A percentile compares a stretch with the other conserved stretches of the same genome.
Conservation (phyloP, 1,284 basidiomycete genomes). For the Sporisorium iseilematis-ciliati region DNA sequence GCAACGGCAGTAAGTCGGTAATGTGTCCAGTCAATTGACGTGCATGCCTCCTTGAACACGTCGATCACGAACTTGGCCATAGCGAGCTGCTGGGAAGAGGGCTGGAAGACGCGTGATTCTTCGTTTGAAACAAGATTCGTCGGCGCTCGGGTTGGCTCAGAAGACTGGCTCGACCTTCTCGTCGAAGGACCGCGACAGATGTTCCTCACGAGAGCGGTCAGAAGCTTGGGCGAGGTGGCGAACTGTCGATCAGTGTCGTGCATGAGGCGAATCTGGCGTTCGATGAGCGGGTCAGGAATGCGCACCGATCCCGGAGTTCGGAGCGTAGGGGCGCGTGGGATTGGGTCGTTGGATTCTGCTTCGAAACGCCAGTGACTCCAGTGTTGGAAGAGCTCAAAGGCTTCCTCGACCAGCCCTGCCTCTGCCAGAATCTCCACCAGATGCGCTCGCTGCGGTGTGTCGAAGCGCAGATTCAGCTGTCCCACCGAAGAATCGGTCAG, state of each 20-base stretch:
- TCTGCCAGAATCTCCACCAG: slow-evolving; percentile 24
- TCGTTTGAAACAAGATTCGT: background rate
- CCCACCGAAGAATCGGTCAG: slow-evolving; percentile 15
- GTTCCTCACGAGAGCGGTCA: slow-evolving; percentile 24
- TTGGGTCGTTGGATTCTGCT: background rate
- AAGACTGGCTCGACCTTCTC: background rate
- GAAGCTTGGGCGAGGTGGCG: slow-evolving; percentile 14
- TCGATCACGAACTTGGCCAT: slow-evolving; percentile 38
- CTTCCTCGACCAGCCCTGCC: slow-evolving; percentile 26
- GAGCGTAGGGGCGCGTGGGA: background rate
- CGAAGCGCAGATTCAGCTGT: slow-evolving; percentile 36
- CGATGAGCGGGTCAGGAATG: slow-evolving; percentile 29
- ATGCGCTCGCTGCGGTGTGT: slow-evolving; percentile 2
- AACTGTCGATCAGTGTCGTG: slow-evolving; percentile 22
- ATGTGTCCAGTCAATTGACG: slow-evolving; percentile 41
- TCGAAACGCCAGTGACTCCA: slow-evolving; percentile 34
- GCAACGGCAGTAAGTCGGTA: slow-evolving; percentile 40
- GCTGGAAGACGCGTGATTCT: background rate
- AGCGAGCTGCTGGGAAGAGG: slow-evolving; percentile 4
- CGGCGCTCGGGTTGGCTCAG: background rate
- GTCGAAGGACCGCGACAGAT: slow-evolving; percentile 17
- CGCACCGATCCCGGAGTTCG: slow-evolving; percentile 5
- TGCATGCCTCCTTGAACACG: slow-evolving; percentile 25
- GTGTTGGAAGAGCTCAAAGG: slow-evolving; percentile 39
- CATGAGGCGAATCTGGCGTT: slow-evolving; percentile 37